Conservation (phyloP, 441 rosid species). For the Adansonia rubrostipa region DNA sequence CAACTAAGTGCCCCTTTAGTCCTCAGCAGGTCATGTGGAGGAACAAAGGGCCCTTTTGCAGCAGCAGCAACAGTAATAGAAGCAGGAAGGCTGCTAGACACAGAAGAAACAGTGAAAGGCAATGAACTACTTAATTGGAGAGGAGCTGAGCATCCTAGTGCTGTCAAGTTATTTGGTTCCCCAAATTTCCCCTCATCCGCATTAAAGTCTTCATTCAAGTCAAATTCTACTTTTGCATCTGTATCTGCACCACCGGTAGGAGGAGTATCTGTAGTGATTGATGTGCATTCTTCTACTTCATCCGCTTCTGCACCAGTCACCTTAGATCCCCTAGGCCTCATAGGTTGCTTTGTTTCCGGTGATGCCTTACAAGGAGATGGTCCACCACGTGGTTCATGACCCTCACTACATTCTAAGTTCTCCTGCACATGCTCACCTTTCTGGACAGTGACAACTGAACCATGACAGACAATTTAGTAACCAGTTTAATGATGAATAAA, state of each 20-base stretch:
- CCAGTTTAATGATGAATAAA: background rate
- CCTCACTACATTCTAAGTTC: conserved; percentile 34
- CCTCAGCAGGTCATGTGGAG: conserved; percentile 72
- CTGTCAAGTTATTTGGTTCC: conserved; percentile 45
- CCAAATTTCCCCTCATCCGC: conserved; percentile 60
- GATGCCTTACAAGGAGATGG: conserved; percentile 36
- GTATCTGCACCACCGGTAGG: conserved; percentile 46
- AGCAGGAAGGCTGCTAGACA: conserved; percentile 56
- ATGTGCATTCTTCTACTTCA: conserved; percentile 55
- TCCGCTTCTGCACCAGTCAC: conserved; percentile 45
- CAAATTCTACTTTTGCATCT: conserved; percentile 77
- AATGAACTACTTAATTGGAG: conserved; percentile 49
- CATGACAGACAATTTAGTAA: conserved; percentile 19
- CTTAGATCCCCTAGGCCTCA: conserved; percentile 42
- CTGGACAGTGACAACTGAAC: conserved; percentile 34
- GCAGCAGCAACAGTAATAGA: conserved; percentile 90
- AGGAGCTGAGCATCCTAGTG: conserved; percentile 42
- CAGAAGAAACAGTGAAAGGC: conserved; percentile 50
- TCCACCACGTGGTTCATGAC: conserved; percentile 31
- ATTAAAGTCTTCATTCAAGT: conserved; percentile 79
- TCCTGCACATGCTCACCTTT: conserved; percentile 43
- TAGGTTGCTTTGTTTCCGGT: conserved; percentile 40
- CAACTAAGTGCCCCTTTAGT: conserved; percentile 78
- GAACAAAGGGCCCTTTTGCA: conserved; percentile 87
- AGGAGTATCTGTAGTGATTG: conserved; percentile 41